phyloP scores from a whole-genome alignment of 768 basidiomycete species.

The Mycena indigotica region DNA sequence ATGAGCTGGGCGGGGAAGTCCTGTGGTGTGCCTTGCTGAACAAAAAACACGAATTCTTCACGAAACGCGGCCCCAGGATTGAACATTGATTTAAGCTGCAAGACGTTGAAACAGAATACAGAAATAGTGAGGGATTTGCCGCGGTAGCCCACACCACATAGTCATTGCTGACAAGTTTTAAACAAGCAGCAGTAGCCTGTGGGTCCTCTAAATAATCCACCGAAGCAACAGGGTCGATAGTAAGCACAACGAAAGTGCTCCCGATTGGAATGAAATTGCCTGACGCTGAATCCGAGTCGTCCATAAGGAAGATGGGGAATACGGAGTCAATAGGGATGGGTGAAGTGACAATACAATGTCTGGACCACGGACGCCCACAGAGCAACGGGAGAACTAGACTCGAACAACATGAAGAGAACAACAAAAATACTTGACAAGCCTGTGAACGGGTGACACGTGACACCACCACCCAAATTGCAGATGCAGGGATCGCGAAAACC shows the following conservation, averaged over 20 bases:
- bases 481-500: neutral
- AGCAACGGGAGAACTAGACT: neutral
- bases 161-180: neutral
- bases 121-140: neutral
- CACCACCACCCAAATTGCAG: neutral
- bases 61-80: neutral
- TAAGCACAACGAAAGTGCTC: neutral
- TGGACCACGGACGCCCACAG: neutral
- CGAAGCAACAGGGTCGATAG: neutral
- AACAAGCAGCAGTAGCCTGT: neutral
- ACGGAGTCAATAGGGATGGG: too few species aligned
- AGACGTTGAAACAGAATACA: neutral
- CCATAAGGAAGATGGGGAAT: neutral
- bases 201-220: neutral
- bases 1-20: neutral
- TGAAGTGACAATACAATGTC: neutral
- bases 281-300: neutral
- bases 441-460: neutral
- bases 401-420: too few species aligned
- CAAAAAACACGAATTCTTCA: neutral
- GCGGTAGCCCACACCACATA: neutral
- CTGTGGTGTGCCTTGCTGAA: neutral
- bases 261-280: neutral
- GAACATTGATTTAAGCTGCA: neutral
- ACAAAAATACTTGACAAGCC: neutral